Base-by-base conservation (phyloP, 768 basidiomycete genomes). In the Tulasnella sp. region DNA sequence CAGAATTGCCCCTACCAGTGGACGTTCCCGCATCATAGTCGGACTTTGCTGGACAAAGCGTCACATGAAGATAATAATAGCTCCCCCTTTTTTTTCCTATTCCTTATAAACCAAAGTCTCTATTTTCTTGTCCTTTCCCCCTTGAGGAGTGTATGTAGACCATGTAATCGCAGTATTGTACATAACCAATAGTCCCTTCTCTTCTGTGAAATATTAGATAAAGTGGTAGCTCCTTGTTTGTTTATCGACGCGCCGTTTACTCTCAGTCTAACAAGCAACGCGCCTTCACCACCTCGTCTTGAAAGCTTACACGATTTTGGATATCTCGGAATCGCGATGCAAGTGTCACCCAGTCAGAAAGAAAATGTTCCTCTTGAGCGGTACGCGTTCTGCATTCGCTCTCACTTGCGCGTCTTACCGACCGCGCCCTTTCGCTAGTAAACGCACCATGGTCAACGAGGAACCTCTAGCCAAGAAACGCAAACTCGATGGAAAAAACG, bases 301-400 rank as follows among this genome's bases (percentile, higher is more conserved):
- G 1, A 49, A 49, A 3, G 49, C 49, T 49, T 49, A 1, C 19
- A 49, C 4, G 22, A n/a, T 7, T n/a, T n/a, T n/a, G 49, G 49
- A 49, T 22, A 22, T n/a, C 19, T n/a, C 22, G n/a, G 22, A n/a
- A 7, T 49, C 49, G 49, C 49, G 5, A 49, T 49, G 49, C 49
- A 49, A 49, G 49, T 49, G 22, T 49, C 49, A 22, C 22, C 49
- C n/a, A 49, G 49, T n/a, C 49, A 49, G 49, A 75, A 75, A 40
- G 74, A 75, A 49, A 75, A 69, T 37, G 25, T 75, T 22, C 74
- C 74, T 25, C 38, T 75, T n/a, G 74, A 75, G 54, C 49, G 67
- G 74, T 75, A 37, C n/a, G 74, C 29, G 22, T 49, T 19, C 37
- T 19, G 31, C 58, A 11, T 49, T 19, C 22, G 19, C 22, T 37